These are phyloP conservation scores for Aspergillus neoniger DNA, from an alignment of 2,329 filamentous ascomycete species.

Conservation along the genomic window DNA sequence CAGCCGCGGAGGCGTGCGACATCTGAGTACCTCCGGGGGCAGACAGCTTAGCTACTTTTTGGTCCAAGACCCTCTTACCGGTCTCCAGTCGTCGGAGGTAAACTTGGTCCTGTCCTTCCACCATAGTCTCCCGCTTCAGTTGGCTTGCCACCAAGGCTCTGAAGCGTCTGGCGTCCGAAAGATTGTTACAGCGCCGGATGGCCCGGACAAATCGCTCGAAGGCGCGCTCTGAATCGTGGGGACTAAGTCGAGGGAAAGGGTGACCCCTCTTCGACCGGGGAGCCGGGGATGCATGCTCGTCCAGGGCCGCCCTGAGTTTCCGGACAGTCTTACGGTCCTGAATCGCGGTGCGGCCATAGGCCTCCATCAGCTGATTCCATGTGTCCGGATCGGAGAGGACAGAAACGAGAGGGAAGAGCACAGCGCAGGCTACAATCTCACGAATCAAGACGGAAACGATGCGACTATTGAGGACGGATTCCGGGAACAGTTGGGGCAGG, in stretches of 20 bases:
- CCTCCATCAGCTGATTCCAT: constrained; percentile 96
- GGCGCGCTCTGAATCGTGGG: constrained; percentile 82
- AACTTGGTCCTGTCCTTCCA: constrained; percentile 77
- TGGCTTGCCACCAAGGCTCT: constrained; percentile 91
- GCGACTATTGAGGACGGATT: constrained; percentile 73
- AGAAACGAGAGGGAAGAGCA: constrained; percentile 78
- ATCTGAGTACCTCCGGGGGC: constrained; percentile 57
- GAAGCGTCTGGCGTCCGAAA: constrained; percentile 90
- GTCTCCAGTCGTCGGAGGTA: constrained; percentile 90
- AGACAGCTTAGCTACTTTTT: constrained; percentile 80
- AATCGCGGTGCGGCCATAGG: constrained; percentile 78
- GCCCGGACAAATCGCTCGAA: constrained; percentile 93
- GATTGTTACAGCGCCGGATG: constrained; percentile 82
- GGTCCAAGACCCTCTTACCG: constrained; percentile 83
- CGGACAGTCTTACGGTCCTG: constrained; percentile 95
- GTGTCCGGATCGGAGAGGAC: constrained; percentile 88
- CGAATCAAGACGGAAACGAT: constrained; percentile 78
- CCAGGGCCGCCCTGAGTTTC: constrained; percentile 85
- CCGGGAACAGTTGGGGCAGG: constrained; percentile 73
- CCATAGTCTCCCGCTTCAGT: constrained; percentile 76
- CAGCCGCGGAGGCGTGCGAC: constrained; percentile 33
- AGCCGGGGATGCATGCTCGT: constrained; percentile 86
- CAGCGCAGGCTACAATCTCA: constrained; percentile 91
- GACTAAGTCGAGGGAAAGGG: constrained; percentile 74
- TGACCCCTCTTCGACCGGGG: constrained; percentile 66